phyloP scores from a whole-genome alignment of 2,329 filamentous ascomycete genomes.

The Clonostachys solani region DNA sequence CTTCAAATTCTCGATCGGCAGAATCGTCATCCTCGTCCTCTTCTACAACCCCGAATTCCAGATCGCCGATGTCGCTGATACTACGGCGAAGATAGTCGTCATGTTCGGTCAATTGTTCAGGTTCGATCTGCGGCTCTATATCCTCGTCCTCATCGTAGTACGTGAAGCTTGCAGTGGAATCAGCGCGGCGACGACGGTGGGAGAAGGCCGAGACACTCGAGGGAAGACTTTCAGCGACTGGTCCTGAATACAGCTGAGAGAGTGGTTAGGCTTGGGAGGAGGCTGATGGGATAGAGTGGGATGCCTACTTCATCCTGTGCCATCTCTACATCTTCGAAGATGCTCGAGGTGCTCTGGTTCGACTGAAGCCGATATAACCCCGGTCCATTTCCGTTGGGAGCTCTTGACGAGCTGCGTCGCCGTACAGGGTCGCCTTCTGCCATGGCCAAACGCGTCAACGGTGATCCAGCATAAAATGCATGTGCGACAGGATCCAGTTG shows the following conservation, averaged over 20 bases:
- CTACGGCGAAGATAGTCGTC: constrained; percentile 14
- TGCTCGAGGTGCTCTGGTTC: constrained; percentile 71
- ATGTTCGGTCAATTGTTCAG: constrained; percentile 10
- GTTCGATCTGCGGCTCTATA: constrained; percentile 36
- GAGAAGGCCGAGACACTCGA: constrained; percentile 90
- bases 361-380: constrained; percentile 61
- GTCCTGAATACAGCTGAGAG: constrained; percentile 74
- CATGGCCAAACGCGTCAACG: constrained; percentile 10
- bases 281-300: background rate
- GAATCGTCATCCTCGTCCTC: constrained; percentile 32
- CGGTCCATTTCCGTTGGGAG: constrained; percentile 11
- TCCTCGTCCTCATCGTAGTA: constrained; percentile 75
- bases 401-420: constrained; percentile 2
- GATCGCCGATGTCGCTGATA: constrained; percentile 31
- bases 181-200: constrained; percentile 74
- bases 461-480: background rate
- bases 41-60: constrained; percentile 29
- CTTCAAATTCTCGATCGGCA: constrained; percentile 32
- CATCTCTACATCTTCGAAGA: constrained; percentile 98
- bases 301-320: constrained; percentile 81
- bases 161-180: constrained; percentile 84
- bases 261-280: too few species aligned
- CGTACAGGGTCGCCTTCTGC: constrained; percentile 14
- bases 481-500: background rate
- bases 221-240: constrained; percentile 92